Evolutionary conservation across 306 rosid species (phyloP), one percentile per base, ranked within the genome.

Genomic region (Sesbania bispinosa): DNA sequence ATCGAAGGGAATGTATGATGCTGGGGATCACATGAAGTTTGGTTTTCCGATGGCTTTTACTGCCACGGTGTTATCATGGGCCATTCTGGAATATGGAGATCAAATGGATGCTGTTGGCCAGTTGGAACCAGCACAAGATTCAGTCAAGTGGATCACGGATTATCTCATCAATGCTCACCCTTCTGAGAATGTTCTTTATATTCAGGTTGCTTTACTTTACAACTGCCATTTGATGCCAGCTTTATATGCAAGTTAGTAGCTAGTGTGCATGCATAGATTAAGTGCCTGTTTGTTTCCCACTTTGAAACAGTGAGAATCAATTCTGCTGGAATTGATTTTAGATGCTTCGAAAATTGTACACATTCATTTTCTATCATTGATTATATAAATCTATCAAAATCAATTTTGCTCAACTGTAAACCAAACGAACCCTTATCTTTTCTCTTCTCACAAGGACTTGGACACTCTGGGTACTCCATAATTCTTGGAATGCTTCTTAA

Each of bases 111-210:
- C 72, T 36, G 96, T 95, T 54, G 82, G 78, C 48, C 97, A 91
- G 82, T 80, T 95, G 73, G 81, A 81, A 0, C 71, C 88, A 5
- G 96, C 97, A 8, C 77, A 81, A 77, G 89, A 67, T 64, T 88
- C 96, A 0, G 90, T 95, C 54, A 87, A 76, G 81, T 95, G 99
- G 99, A 91, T 95, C 83, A 95, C 96, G 15, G 99, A 95, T 88
- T 95, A n/a, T 84, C 96, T 95, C 55, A 42, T 91, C 67, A 42
- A 61, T 27, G 95, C 99, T 79, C 97, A 95, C 74, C 87, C 88
- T 51, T 79, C 90, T 0, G 87, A 77, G 23, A 88, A 91, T 78
- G 93, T 89, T 84, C 96, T 95, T 19, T 91, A 89, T 81, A 67
- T 95, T 71, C 99, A 95, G 99, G 99, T 95, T 60, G 2, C 38